phyloP scores from a whole-genome alignment of 1,284 basidiomycete species.

The Somion occarium region DNA sequence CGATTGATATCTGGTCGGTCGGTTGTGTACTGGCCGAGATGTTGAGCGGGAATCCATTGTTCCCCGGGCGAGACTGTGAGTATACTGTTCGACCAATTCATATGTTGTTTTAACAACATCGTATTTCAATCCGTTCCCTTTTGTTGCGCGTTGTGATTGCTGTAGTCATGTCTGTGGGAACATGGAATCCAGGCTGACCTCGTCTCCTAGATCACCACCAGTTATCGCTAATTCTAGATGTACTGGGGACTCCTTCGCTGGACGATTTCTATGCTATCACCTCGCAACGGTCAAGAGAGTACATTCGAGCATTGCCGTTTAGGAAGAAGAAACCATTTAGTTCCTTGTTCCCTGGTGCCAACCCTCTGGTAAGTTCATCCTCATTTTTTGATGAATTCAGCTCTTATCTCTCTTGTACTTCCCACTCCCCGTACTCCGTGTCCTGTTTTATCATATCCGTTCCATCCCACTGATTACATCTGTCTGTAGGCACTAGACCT shows the following conservation, averaged over 20 bases:
- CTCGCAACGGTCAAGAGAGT: constrained; percentile 81
- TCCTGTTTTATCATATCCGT: too few species aligned
- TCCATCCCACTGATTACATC: too few species aligned
- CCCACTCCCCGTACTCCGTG: too few species aligned
- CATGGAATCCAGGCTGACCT: too few species aligned
- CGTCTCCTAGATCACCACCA: constrained; percentile 92
- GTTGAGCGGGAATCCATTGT: constrained; percentile 86
- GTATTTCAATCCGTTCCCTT: constrained; percentile 2
- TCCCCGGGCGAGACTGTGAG: constrained; percentile 75
- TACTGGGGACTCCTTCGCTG: constrained; percentile 84
- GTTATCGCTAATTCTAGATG: constrained; percentile 81
- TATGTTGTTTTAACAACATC: background rate
- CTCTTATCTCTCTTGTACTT: background rate
- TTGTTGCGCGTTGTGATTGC: constrained; percentile 3
- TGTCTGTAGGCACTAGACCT: constrained; percentile 58
- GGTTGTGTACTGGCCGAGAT: constrained; percentile 94
- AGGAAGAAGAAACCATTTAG: constrained; percentile 80
- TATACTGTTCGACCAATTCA: background rate
- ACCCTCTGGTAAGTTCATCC: constrained; percentile 51
- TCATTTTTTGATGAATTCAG: background rate
- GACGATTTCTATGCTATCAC: constrained; percentile 94
- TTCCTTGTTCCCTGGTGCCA: constrained; percentile 76
- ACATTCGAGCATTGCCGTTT: constrained; percentile 90
- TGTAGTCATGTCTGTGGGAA: background rate
- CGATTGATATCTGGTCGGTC: constrained; percentile 92